Conservation (phyloP, 352 stramenopile genomes). For the Phytophthora podocarpi region DNA sequence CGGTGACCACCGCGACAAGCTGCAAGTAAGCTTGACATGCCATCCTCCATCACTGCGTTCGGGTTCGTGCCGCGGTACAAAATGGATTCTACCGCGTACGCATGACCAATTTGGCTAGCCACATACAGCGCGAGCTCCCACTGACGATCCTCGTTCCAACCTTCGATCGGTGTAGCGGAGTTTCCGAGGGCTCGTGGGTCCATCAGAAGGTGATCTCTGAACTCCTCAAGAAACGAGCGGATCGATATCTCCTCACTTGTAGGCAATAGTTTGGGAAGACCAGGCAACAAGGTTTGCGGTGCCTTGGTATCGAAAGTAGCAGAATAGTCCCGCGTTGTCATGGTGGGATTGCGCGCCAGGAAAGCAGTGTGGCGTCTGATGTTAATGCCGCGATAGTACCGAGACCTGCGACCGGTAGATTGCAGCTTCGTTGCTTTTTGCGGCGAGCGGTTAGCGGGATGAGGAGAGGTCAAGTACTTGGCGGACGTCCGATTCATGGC, state of each 20-base stretch:
- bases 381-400: slow-evolving; percentile 21
- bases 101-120: slow-evolving; percentile 54
- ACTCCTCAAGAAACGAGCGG: slow-evolving; percentile 50
- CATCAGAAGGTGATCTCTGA: slow-evolving; percentile 49
- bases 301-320: slow-evolving; percentile 9
- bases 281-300: slow-evolving; percentile 28
- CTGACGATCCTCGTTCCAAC: slow-evolving; percentile 37
- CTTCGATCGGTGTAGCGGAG: slow-evolving; percentile 12
- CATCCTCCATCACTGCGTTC: slow-evolving; percentile 46
- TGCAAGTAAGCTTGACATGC: slow-evolving; percentile 49
- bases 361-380: slow-evolving; percentile 27
- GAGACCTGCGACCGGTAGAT: slow-evolving; percentile 9
- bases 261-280: slow-evolving; percentile 47
- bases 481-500: background rate
- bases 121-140: slow-evolving; percentile 64
- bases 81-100: slow-evolving; percentile 49
- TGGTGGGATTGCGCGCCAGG: slow-evolving; percentile 25
- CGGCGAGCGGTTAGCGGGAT: background rate
- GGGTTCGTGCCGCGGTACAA: slow-evolving; percentile 47
- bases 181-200: slow-evolving; percentile 35
- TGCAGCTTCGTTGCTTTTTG: slow-evolving; percentile 7
- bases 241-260: slow-evolving; percentile 40
- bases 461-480: slow-evolving; percentile 2
- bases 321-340: slow-evolving; percentile 2
- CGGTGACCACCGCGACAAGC: slow-evolving; percentile 50